Evolutionary conservation across 2,329 filamentous ascomycete genomes (phyloP).

Genomic region (Bipolaris zeicola): DNA sequence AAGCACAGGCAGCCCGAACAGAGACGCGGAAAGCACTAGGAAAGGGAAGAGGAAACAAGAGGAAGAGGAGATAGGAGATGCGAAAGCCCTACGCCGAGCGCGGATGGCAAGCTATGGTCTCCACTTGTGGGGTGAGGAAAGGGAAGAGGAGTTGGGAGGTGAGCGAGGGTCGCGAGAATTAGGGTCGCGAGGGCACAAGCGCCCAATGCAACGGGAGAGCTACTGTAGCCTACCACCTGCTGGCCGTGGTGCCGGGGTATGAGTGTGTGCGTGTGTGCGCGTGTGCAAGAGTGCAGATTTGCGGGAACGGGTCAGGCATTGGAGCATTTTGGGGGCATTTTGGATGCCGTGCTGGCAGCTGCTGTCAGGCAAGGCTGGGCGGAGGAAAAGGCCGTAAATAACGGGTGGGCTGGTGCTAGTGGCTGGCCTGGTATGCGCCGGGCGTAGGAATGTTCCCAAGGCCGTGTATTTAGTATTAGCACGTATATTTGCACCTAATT

Average conservation of each 20-base stretch:
- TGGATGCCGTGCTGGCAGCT: neutral
- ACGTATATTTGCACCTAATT: too few species aligned
- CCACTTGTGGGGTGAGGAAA: constrained; percentile 46
- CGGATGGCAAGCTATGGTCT: constrained; percentile 40
- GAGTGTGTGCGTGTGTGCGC: neutral
- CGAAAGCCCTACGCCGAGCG: constrained; percentile 45
- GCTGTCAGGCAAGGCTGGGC: neutral
- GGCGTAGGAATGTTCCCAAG: too few species aligned
- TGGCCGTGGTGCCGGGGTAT: neutral
- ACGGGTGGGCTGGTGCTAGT: constrained; percentile 14
- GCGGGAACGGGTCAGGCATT: neutral
- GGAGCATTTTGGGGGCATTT: constrained; percentile 2
- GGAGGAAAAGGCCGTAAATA: constrained; percentile 8
- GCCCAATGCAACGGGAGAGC: constrained; percentile 24
- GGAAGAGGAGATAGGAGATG: constrained; percentile 44
- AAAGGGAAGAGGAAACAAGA: constrained; percentile 47
- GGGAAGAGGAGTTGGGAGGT: constrained; percentile 30
- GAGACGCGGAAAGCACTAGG: constrained; percentile 41
- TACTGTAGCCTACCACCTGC: constrained; percentile 20
- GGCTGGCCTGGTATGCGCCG: constrained; percentile 6
- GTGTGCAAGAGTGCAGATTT: too few species aligned
- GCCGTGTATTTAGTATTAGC: too few species aligned
- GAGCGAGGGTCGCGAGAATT: constrained; percentile 34
- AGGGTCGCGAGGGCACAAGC: constrained; percentile 28
- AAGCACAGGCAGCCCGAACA: constrained; percentile 28